These are phyloP conservation scores for Galerina marginata DNA, from an alignment of 768 basidiomycete genomes.

Conservation along the genomic window DNA sequence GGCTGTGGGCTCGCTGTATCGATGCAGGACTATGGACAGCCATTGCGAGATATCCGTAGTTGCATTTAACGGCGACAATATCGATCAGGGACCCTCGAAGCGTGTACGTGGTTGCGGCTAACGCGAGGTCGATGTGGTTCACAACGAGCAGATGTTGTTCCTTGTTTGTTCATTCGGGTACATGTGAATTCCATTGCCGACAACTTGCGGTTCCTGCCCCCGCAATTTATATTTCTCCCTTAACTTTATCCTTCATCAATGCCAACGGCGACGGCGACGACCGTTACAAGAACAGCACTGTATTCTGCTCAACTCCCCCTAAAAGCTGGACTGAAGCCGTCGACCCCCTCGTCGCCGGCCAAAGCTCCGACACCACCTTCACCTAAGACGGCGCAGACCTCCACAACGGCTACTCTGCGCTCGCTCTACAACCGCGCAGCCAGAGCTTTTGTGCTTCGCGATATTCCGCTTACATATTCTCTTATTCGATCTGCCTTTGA, in stretches of 20 bases:
- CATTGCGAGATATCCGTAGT: too few relatives aligned
- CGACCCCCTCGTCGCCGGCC: slow-evolving; percentile 15
- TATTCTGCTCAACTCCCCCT: slow-evolving; percentile 36
- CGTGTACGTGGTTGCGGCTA: too few relatives aligned
- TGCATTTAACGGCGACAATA: too few relatives aligned
- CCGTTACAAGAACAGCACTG: slow-evolving; percentile 31
- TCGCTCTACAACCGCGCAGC: slow-evolving; percentile 80
- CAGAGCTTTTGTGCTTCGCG: slow-evolving; percentile 77
- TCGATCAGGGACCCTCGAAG: too few relatives aligned
- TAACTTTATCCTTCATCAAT: slow-evolving; percentile 33
- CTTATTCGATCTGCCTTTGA: slow-evolving; percentile 73
- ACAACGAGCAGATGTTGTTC: not conserved
- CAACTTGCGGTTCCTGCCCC: slow-evolving; percentile 9
- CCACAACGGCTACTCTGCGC: slow-evolving; percentile 56
- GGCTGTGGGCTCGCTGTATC: not conserved
- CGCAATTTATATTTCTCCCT: slow-evolving; percentile 4
- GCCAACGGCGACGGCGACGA: slow-evolving; percentile 57
- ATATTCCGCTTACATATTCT: slow-evolving; percentile 67
- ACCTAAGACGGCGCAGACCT: slow-evolving; percentile 19
- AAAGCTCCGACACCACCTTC: slow-evolving; percentile 20
- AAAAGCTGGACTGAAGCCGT: slow-evolving; percentile 42
- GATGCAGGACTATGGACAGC: not conserved
- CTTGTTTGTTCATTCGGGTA: slow-evolving; percentile 10
- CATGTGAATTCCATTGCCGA: slow-evolving; percentile 29
- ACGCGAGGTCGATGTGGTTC: too few relatives aligned